phyloP scores from a whole-genome alignment of 805 yeast genomes.

The Ogataea degrootiae region DNA sequence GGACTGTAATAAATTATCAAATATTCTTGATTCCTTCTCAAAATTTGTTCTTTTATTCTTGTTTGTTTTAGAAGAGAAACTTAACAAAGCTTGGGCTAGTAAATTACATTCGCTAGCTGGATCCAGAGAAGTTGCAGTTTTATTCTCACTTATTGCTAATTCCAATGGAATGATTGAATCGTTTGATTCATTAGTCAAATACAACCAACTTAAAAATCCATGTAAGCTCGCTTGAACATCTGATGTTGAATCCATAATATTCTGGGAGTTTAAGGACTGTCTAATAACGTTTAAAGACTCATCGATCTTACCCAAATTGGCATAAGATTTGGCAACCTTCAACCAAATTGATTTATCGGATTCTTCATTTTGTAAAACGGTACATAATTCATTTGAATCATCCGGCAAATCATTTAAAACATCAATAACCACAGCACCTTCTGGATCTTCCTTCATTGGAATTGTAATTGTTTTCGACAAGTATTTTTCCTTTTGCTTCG shows the following conservation, averaged over 20 bases:
- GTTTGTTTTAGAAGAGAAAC: slow-evolving; percentile 60
- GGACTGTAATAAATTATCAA: slow-evolving; percentile 53
- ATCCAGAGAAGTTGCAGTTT: slow-evolving; percentile 44
- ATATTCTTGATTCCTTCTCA: slow-evolving; percentile 66
- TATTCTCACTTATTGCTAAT: slow-evolving; percentile 28
- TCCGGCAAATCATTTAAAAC: slow-evolving; percentile 80
- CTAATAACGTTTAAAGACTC: slow-evolving; percentile 63
- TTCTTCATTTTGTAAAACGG: slow-evolving; percentile 74
- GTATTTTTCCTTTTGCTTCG: slow-evolving; percentile 18
- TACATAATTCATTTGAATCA: slow-evolving; percentile 79
- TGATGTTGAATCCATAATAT: slow-evolving; percentile 28
- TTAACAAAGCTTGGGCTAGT: slow-evolving; percentile 62
- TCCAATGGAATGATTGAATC: slow-evolving; percentile 19
- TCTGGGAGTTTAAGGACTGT: slow-evolving; percentile 46
- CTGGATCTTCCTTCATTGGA: slow-evolving; percentile 62
- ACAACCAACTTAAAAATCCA: slow-evolving; percentile 70
- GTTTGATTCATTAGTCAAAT: slow-evolving; percentile 34
- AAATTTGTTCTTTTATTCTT: slow-evolving; percentile 50
- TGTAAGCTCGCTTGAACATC: slow-evolving; percentile 50
- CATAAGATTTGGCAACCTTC: slow-evolving; percentile 76
- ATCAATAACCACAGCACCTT: slow-evolving; percentile 84
- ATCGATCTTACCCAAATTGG: slow-evolving; percentile 48
- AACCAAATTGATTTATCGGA: slow-evolving; percentile 80
- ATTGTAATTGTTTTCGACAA: slow-evolving; percentile 36
- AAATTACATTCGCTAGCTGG: slow-evolving; percentile 44